Evolutionary conservation across 2,329 filamentous ascomycete genomes (phyloP), one percentile per base, ranked within the genome.

Genomic region (Elsinoe ampelina): DNA sequence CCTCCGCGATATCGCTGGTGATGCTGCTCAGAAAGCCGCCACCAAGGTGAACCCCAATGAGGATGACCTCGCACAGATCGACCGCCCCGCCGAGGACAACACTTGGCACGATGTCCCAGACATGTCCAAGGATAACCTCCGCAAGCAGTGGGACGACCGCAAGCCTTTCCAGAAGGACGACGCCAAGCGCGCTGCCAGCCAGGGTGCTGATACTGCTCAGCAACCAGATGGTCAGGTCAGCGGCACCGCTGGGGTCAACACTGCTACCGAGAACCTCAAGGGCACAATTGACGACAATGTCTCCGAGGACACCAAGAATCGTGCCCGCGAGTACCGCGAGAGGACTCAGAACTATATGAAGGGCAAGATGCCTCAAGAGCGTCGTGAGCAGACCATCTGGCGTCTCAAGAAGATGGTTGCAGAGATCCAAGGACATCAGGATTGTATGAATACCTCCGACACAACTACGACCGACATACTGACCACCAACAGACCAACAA

Each of bases 381-480:
- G 93, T 59, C 89, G 91, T 59, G 90, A 97, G 6, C 90, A 95
- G 77, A 85, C 85, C 57, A 85, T 96, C 65, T 95, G 84, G 81
- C 87, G 93, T 36, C 74, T 98, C 63, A 98, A 92, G 83, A 97
- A 97, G 82, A 95, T 97, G 87, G 76, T 98, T 38, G 84, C 96
- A 45, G 93, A 98, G 73, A 90, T 95, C 65, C 93, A 98, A 74
- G 88, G 92, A 57, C 93, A 97, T 68, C 82, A 88, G 58, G 92
- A 98, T 66, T 98, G 81, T 83, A 72, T 30, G 26, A 8, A 5
- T 8, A 5, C 26, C 26, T 7, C 7, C 7, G 5, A 30, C 26
- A 30, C 26, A 7, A 5, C 26, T 30, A 8, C 26, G 8, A 7
- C 4, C 26, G 7, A 30, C 17, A 3, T 35, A 35, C 54, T 56